Conservation (phyloP, 768 basidiomycete species). For the Rhodotorula taiwanensis region DNA sequence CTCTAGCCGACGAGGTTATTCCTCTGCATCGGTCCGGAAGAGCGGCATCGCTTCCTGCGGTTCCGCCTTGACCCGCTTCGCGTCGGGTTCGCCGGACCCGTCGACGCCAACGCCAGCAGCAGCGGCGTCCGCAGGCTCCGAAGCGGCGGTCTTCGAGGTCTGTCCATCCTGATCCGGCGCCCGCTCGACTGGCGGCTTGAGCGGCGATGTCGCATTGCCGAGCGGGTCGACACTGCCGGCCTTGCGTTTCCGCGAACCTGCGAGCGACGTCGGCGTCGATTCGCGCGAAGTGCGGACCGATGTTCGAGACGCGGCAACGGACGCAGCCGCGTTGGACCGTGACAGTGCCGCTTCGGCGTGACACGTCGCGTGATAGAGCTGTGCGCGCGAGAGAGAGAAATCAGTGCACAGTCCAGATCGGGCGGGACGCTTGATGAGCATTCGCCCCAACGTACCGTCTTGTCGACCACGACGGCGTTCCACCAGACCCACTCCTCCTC, state of each 20-base stretch:
- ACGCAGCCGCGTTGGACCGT: not conserved
- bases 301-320: not conserved
- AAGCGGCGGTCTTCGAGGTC: no score
- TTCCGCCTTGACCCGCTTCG: no score
- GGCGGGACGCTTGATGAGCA: no score
- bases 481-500: constrained; percentile 98
- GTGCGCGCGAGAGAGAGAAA: not conserved
- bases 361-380: constrained; percentile 38
- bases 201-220: no score
- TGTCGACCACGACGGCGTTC: constrained; percentile 78
- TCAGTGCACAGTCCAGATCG: not conserved
- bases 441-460: constrained; percentile 41
- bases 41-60: no score
- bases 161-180: no score
- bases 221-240: not conserved
- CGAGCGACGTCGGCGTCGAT: not conserved
- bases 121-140: no score
- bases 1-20: no score
- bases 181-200: no score
- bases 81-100: no score
- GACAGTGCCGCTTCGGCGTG: constrained; percentile 26
- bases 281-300: constrained; percentile 2
- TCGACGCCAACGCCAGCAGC: no score
- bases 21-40: no score
- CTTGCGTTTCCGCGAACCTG: not conserved